Conservation (phyloP, 805 yeast genomes). For the Zygosaccharomyces bisporus region DNA sequence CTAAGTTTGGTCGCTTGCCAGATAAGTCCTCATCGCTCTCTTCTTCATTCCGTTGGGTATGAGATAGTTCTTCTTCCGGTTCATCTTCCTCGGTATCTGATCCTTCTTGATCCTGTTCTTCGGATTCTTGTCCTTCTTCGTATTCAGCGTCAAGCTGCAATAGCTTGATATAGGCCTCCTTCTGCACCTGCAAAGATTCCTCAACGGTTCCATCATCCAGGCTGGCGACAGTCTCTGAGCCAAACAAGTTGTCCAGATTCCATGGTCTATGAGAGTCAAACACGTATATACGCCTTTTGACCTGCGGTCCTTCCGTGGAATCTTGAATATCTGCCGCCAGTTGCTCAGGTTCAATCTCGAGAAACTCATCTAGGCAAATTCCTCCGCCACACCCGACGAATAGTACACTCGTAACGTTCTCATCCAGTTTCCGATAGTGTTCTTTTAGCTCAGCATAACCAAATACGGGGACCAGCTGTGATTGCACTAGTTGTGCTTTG, state of each 20-base stretch:
- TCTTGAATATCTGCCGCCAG: conserved; percentile 39
- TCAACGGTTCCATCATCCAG: conserved; percentile 83
- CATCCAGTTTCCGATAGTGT: conserved; percentile 63
- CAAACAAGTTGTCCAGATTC: conserved; percentile 90
- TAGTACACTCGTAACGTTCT: conserved; percentile 69
- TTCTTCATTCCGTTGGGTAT: conserved; percentile 27
- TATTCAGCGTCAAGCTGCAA: conserved; percentile 42
- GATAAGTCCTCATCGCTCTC: conserved; percentile 34
- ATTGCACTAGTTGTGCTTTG: conserved; percentile 78
- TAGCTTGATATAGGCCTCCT: conserved; percentile 56
- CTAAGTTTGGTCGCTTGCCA: conserved; percentile 27
- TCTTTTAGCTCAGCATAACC: conserved; percentile 77
- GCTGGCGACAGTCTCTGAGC: conserved; percentile 71
- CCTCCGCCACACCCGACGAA: conserved; percentile 92
- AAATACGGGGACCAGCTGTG: conserved; percentile 85
- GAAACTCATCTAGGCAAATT: conserved; percentile 74
- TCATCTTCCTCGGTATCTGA: conserved; percentile 37
- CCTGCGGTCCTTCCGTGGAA: conserved; percentile 27
- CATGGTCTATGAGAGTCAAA: conserved; percentile 95
- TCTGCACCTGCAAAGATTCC: conserved; percentile 52
- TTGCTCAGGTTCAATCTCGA: conserved; percentile 58
- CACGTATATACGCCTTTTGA: conserved; percentile 65
- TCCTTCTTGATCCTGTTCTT: conserved; percentile 37
- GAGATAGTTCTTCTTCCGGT: conserved; percentile 30
- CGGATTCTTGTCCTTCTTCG: conserved; percentile 38